Evolutionary conservation across 139 green algal species (phyloP).

Genomic region (Closterium sp.): DNA sequence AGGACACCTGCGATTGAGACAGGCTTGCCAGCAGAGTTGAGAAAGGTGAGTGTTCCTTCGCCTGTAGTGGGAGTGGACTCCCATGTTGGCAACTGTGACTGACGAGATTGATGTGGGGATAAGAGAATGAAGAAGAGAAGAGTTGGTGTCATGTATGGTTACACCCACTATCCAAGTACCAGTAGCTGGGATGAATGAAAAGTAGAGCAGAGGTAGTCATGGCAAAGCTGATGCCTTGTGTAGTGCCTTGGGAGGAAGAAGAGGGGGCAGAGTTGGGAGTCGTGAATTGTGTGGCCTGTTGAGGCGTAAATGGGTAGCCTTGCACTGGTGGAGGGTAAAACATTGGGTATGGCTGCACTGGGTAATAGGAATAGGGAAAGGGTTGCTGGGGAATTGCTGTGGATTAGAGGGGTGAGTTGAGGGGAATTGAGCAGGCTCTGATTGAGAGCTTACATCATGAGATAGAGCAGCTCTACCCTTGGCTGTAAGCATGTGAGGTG

Average conservation of each 20-base stretch:
- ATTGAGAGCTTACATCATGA: too few relatives aligned
- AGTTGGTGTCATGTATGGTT: not conserved
- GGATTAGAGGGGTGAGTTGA: too few relatives aligned
- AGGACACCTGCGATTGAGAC: not conserved
- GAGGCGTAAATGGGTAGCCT: not conserved
- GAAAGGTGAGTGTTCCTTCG: not conserved
- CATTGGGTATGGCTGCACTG: too few relatives aligned
- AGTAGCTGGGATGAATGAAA: not conserved
- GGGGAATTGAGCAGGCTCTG: too few relatives aligned
- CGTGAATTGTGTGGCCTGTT: not conserved
- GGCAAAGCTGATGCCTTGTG: not conserved
- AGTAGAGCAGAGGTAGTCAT: not conserved
- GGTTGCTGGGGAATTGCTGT: too few relatives aligned
- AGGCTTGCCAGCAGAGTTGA: not conserved
- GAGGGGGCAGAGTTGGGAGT: not conserved
- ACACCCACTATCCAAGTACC: not conserved
- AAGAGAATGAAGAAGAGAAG: not conserved
- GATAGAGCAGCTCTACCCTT: too few relatives aligned
- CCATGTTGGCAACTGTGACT: not conserved
- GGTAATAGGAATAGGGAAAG: too few relatives aligned
- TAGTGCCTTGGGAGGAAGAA: not conserved
- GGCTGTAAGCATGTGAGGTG: too few relatives aligned
- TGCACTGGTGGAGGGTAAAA: not conserved
- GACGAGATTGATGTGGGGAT: not conserved
- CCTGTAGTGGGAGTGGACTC: not conserved